Base-by-base conservation (phyloP, 805 yeast genomes). In the Peterozyma xylosa region DNA sequence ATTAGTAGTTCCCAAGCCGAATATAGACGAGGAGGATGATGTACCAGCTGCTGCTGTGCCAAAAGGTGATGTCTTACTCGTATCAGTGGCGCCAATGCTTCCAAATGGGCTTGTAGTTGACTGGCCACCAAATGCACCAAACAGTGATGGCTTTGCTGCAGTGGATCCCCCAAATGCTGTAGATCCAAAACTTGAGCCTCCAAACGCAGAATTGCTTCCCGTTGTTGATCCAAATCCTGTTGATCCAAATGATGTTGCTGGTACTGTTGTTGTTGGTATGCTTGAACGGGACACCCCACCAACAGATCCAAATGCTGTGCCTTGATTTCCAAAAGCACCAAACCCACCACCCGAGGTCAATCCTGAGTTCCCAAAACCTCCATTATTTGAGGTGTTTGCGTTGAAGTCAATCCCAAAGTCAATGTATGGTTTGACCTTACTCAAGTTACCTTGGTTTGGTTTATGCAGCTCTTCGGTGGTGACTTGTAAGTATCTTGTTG, bases 401-500 rank as follows among this genome's bases (percentile, higher is more conserved):
- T 43, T 33, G n/a, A 47, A 42, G 15, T 48, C 48, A 41, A 51
- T 29, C 9, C 37, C 48, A 35, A 44, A 48, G 33, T 42, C 42
- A 3, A 45, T 27, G 42, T 40, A 45, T 11, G 45, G 42, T 21
- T 42, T 48, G 29, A 43, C 35, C 7, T 43, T 35, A 10, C 43
- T 11, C 15, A 40, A 18, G n/a, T 21, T n/a, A 2, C 42, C 43
- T n/a, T 30, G 27, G 9, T 30, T 40, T 5, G 13, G 34, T 15
- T 33, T 18, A 29, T 18, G 48, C 48, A 47, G 51, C 42, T 29
- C 42, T 41, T 39, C 47, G 34, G 35, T 38, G 27, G 74, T 62
- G 16, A 67, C 50, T 47, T 80, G 84, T n/a, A 72, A 55, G 54
- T 70, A 80, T 40, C 84, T 64, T 1, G 81, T 82, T 6, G 82